Percentiles rank a stretch among this genome's conserved stretches.
phyloP scores from a whole-genome alignment of 139 green algal species.

The Tetraselmis striata region DNA sequence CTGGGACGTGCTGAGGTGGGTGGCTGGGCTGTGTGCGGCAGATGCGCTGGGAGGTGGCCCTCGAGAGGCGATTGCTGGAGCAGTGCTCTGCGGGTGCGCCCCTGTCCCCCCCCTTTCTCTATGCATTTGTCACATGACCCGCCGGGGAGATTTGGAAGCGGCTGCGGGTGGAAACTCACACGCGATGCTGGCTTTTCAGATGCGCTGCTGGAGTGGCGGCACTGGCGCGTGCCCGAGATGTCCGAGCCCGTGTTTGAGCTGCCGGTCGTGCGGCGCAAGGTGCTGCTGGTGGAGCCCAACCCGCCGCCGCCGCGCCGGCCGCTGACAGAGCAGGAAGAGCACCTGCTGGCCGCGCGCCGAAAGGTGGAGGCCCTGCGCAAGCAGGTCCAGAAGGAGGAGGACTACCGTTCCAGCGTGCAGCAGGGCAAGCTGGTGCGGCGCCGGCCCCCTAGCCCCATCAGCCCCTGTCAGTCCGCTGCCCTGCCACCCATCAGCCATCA shows the following conservation, averaged over 20 bases:
- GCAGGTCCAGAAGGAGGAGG: neutral
- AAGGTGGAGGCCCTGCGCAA: neutral
- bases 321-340: neutral
- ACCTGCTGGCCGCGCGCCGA: neutral
- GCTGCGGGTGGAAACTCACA: too few species aligned
- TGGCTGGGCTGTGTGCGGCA: neutral
- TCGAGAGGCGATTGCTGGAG: neutral
- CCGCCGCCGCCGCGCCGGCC: slow-evolving; percentile 6
- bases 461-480: too few species aligned
- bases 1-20: neutral
- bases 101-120: too few species aligned
- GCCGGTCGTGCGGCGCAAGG: neutral
- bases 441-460: too few species aligned
- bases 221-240: slow-evolving; percentile 1
- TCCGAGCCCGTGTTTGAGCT: neutral
- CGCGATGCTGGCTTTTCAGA: neutral
- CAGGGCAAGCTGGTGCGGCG: neutral
- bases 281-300: neutral
- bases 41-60: neutral
- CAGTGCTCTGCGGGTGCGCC: neutral
- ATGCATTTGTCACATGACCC: too few species aligned
- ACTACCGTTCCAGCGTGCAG: neutral
- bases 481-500: too few species aligned
- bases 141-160: too few species aligned
- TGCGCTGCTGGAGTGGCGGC: slow-evolving; percentile 17